Base-by-base conservation (phyloP, 495 filamentous ascomycete genomes). In the Penicillium manginii region DNA sequence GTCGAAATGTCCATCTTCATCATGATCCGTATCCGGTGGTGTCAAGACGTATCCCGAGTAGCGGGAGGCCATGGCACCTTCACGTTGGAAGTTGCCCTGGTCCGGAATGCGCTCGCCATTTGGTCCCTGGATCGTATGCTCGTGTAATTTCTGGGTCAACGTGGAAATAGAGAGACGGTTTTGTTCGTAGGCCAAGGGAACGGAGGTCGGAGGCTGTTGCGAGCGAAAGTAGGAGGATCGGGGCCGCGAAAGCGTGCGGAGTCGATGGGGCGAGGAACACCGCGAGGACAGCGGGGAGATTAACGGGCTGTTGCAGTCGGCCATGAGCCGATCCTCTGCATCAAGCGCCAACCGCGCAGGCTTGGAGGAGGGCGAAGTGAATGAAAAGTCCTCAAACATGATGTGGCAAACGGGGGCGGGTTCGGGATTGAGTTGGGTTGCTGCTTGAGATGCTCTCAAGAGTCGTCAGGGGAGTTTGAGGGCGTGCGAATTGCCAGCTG, bases 371-470 rank as follows among this genome's bases (percentile, higher is more conserved):
- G 76, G 69, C 47, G 76, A 75, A 18, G 76, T 69, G 57, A 79
- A 79, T 40, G 77, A 77, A 64, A 79, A 79, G 62, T 79, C 69
- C 60, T 79, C 75, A 64, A 79, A 79, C 77, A 79, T 79, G 60
- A 10, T 66, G 62, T 48, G 54, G 55, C 51, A 54, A 55, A 51
- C 9, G 45, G 40, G 15, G 9, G 17, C 14, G 15, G 15, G 35
- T 12, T 14, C 11, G 15, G 11, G 35, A 37, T 37, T n/a, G 35
- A 10, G 35, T 12, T 12, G 35, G 35, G 35, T 2, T 43, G 40
- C 40, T 17, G 40, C 6, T 43, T 37, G 35, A n/a, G 12, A 37
- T 8, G 12, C 35, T 10, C 35, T 37, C 35, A n/a, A 37, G 35
- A n/a, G 35, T 14, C 35, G 35, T 37, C 35, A n/a, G 35, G 15